phyloP scores from a whole-genome alignment of 2,329 filamentous ascomycete genomes.

The Pseudocercospora cruenta region DNA sequence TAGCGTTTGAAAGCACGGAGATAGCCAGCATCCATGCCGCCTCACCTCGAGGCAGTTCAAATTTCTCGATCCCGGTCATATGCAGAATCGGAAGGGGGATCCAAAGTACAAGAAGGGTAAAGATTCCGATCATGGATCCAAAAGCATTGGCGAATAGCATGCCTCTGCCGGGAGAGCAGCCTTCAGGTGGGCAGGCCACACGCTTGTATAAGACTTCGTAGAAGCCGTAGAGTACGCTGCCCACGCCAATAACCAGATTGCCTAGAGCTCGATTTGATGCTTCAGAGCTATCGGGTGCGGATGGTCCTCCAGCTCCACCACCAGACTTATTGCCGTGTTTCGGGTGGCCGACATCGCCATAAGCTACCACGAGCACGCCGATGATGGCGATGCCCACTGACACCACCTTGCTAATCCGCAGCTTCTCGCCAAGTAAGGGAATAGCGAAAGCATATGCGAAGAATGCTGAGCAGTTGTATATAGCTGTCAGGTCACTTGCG shows the following conservation, averaged over 20 bases:
- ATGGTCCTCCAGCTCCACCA: constrained; percentile 54
- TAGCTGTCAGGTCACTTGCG: constrained; percentile 90
- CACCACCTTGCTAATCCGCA: constrained; percentile 81
- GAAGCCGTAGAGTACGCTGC: constrained; percentile 89
- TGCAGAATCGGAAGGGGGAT: constrained; percentile 87
- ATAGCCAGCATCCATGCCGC: constrained; percentile 79
- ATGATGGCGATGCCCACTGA: constrained; percentile 85
- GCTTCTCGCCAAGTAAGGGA: constrained; percentile 80
- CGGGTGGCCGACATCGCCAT: constrained; percentile 67
- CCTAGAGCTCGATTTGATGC: constrained; percentile 74
- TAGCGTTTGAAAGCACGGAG: constrained; percentile 83
- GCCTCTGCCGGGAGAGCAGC: constrained; percentile 79
- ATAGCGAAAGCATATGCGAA: constrained; percentile 98
- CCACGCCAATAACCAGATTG: constrained; percentile 88
- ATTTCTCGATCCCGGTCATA: constrained; percentile 74
- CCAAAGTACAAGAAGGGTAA: constrained; percentile 88
- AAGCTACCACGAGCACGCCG: constrained; percentile 92
- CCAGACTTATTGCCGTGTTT: constrained; percentile 61
- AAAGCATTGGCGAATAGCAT: constrained; percentile 96
- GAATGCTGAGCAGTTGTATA: constrained; percentile 99
- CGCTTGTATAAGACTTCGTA: constrained; percentile 98
- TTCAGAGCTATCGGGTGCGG: constrained; percentile 52
- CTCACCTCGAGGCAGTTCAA: constrained; percentile 77
- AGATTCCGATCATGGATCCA: constrained; percentile 80
- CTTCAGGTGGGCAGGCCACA: constrained; percentile 88